A percentile compares a stretch with the other conserved stretches of the same genome.
These are phyloP conservation scores for Pyrus hybrid DNA, from an alignment of 331 rosid genomes.

Conservation along the genomic window DNA sequence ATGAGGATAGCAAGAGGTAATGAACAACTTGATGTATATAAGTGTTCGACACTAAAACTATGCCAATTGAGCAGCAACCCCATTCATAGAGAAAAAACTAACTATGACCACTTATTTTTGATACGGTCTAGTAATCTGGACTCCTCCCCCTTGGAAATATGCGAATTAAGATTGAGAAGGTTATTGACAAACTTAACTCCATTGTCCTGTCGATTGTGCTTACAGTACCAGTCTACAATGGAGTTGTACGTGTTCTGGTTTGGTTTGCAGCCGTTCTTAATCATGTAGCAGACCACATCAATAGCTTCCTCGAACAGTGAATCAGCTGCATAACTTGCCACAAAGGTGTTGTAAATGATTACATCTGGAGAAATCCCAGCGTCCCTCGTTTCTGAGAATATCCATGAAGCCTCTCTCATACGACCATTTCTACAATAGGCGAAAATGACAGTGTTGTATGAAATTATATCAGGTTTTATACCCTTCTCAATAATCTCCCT, in stretches of 20 bases:
- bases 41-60: background rate
- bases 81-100: background rate
- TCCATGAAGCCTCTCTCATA: constrained; percentile 67
- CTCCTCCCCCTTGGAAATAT: constrained; percentile 33
- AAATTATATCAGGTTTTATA: constrained; percentile 60
- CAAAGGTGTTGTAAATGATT: constrained; percentile 68
- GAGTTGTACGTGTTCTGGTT: constrained; percentile 69
- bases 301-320: constrained; percentile 66
- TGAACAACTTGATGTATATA: background rate
- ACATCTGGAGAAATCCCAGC: constrained; percentile 60
- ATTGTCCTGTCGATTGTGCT: constrained; percentile 52
- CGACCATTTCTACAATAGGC: constrained; percentile 70
- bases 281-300: constrained; percentile 68
- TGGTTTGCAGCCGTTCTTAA: constrained; percentile 74
- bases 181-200: constrained; percentile 47
- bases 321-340: constrained; percentile 63
- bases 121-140: constrained; percentile 50
- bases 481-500: constrained; percentile 57
- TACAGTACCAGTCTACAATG: constrained; percentile 69
- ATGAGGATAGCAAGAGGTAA: background rate
- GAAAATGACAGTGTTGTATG: constrained; percentile 63
- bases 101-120: constrained; percentile 43
- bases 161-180: constrained; percentile 52
- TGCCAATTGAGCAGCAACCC: background rate
- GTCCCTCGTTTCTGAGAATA: constrained; percentile 63